A percentile compares a stretch with the other conserved stretches of the same genome.
phyloP scores from a whole-genome alignment of 352 stramenopile genomes.

The Blastocystis sp. region DNA sequence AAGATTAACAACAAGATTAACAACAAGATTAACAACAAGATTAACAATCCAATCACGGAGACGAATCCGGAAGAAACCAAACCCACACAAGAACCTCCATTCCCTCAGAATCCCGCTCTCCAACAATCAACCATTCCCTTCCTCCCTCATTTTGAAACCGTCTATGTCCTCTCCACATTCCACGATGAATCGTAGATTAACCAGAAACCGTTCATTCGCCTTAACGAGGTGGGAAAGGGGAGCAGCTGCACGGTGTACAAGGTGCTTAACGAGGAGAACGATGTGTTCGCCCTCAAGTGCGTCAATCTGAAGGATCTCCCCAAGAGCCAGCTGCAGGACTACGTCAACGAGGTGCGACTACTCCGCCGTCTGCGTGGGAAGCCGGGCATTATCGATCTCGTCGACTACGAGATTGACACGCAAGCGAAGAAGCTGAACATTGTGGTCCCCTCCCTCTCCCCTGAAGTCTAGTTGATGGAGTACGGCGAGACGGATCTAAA shows the following conservation, averaged over 20 bases:
- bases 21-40: background rate
- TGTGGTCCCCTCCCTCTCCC: background rate
- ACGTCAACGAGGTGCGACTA: constrained; percentile 92
- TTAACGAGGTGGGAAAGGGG: constrained; percentile 87
- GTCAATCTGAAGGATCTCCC: constrained; percentile 85
- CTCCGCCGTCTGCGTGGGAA: constrained; percentile 80
- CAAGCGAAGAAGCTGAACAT: constrained; percentile 59
- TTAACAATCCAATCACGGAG: background rate
- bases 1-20: background rate
- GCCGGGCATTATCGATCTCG: constrained; percentile 85
- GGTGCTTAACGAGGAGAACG: constrained; percentile 11
- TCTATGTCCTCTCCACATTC: background rate
- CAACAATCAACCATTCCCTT: too few species aligned
- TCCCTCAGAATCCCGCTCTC: too few species aligned
- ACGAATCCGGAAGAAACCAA: background rate
- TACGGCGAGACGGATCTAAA: constrained; percentile 7
- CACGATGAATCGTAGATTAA: constrained; percentile 61
- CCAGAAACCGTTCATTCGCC: constrained; percentile 79
- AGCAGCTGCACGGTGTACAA: constrained; percentile 91
- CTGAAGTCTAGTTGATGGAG: background rate
- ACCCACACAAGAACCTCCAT: too few species aligned
- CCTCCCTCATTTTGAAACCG: constrained; percentile 18
- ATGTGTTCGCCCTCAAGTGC: constrained; percentile 79
- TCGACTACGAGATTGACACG: constrained; percentile 81
- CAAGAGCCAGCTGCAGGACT: constrained; percentile 77